Evolutionary conservation across 768 basidiomycete species (phyloP).

Genomic region (Termitomyces sp.): DNA sequence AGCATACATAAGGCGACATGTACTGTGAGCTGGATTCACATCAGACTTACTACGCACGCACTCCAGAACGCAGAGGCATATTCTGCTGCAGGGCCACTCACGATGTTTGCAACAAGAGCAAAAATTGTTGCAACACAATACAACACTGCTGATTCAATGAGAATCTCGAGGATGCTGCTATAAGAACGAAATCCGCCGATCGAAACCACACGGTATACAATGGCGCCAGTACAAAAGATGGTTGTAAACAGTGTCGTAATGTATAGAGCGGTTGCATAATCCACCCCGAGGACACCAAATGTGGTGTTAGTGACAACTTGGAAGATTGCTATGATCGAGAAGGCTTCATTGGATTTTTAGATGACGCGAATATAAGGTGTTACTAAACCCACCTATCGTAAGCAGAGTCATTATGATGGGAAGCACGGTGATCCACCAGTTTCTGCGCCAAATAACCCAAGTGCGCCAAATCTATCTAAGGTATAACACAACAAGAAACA

Average conservation of each 20-base stretch:
- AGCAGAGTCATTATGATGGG: slow-evolving; percentile 8
- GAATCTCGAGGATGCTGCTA: slow-evolving; percentile 8
- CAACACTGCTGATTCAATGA: slow-evolving; percentile 9
- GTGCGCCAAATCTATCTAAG: slow-evolving; percentile 12
- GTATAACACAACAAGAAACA: no score
- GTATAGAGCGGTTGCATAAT: slow-evolving; percentile 12
- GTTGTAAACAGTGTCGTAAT: slow-evolving; percentile 9
- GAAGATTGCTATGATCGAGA: slow-evolving; percentile 10
- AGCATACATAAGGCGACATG: not conserved
- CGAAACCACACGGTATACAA: slow-evolving; percentile 7
- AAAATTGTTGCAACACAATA: slow-evolving; percentile 12
- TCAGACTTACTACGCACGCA: slow-evolving; percentile 3
- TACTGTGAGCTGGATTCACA: not conserved
- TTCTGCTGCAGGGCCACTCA: slow-evolving; percentile 6
- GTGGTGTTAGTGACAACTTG: slow-evolving; percentile 5
- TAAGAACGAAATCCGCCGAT: slow-evolving; percentile 6
- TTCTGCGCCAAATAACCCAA: slow-evolving; percentile 13
- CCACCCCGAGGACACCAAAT: slow-evolving; percentile 7
- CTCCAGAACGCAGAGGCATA: slow-evolving; percentile 11
- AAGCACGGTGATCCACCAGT: slow-evolving; percentile 6
- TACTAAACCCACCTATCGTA: slow-evolving; percentile 1
- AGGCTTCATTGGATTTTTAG: not conserved
- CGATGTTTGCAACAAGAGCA: slow-evolving; percentile 9
- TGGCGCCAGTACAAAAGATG: slow-evolving; percentile 8
- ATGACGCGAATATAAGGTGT: not conserved